Evolutionary conservation across 768 basidiomycete genomes (phyloP).

Genomic region (Lactarius sanguifluus): DNA sequence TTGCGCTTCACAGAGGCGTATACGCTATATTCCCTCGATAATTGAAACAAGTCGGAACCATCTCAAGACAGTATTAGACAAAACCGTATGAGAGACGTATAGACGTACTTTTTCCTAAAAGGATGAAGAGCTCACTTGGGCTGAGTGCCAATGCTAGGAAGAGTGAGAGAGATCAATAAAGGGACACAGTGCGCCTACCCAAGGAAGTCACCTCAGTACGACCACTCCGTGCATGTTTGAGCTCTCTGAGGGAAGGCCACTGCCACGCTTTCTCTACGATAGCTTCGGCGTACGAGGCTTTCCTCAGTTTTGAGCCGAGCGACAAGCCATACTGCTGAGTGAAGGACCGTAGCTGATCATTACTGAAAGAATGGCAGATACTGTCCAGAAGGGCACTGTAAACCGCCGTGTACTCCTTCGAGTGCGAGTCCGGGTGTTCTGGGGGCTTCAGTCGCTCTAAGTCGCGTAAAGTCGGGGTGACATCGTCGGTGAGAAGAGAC

Average conservation of each 20-base stretch:
- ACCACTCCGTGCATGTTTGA: slow-evolving; percentile 51
- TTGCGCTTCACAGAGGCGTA: slow-evolving; percentile 56
- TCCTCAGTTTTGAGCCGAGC: slow-evolving; percentile 34
- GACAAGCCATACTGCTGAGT: slow-evolving; percentile 48
- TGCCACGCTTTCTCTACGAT: slow-evolving; percentile 68
- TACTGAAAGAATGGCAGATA: slow-evolving; percentile 62
- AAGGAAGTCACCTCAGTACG: slow-evolving; percentile 47
- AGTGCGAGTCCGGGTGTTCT: slow-evolving; percentile 41
- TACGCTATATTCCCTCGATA: slow-evolving; percentile 61
- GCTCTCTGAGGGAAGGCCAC: slow-evolving; percentile 60
- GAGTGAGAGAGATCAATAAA: slow-evolving; percentile 12
- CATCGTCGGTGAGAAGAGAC: slow-evolving; percentile 45
- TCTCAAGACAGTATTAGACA: slow-evolving; percentile 43
- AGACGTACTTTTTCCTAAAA: slow-evolving; percentile 66
- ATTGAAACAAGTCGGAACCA: slow-evolving; percentile 56
- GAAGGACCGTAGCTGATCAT: slow-evolving; percentile 58
- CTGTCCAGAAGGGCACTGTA: slow-evolving; percentile 55
- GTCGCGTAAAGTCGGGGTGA: slow-evolving; percentile 56
- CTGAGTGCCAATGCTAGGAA: slow-evolving; percentile 54
- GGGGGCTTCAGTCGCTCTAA: slow-evolving; percentile 57
- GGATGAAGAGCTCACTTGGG: slow-evolving; percentile 61
- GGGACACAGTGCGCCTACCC: slow-evolving; percentile 41
- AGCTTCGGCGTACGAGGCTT: slow-evolving; percentile 44
- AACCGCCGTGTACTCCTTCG: slow-evolving; percentile 48
- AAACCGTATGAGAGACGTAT: slow-evolving; percentile 4